Percentiles rank a stretch among this genome's conserved stretches.
phyloP scores from a whole-genome alignment of 129 eudicot species.

The Gnaphalium uliginosum region DNA sequence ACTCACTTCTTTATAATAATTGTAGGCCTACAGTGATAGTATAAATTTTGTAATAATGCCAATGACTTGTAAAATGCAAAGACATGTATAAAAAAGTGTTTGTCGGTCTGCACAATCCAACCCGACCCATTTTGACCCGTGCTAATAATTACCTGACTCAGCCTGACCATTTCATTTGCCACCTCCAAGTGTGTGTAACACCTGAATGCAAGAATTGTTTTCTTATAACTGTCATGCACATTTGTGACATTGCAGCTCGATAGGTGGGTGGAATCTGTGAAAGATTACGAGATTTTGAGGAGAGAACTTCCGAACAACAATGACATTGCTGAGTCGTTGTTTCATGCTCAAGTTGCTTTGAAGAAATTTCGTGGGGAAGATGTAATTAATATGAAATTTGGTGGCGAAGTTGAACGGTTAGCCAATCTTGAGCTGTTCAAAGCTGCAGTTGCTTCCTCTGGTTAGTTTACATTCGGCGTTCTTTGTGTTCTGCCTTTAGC shows the following conservation, averaged over 20 bases:
- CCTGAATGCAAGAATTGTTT: neutral
- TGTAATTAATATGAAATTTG: constrained; percentile 74
- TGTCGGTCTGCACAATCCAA: too few species aligned
- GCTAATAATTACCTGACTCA: too few species aligned
- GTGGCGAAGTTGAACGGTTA: constrained; percentile 72
- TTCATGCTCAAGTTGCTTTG: constrained; percentile 81
- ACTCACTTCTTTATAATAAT: too few species aligned
- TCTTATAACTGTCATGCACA: neutral
- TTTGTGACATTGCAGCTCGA: constrained; percentile 28
- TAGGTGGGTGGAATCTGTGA: constrained; percentile 39
- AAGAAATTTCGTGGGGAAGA: constrained; percentile 84
- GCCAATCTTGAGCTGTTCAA: constrained; percentile 32
- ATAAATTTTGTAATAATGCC: neutral
- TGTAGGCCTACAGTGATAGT: neutral
- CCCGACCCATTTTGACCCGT: too few species aligned
- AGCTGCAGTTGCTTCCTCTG: constrained; percentile 48
- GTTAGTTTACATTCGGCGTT: constrained; percentile 23
- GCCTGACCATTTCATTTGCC: too few species aligned
- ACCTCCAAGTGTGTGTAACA: neutral
- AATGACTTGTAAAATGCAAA: neutral
- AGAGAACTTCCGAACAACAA: constrained; percentile 64
- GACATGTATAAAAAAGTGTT: neutral
- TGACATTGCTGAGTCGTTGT: constrained; percentile 73
- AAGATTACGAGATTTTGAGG: constrained; percentile 44
- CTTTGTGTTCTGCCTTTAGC: neutral